A percentile compares a stretch with the other conserved stretches of the same genome.
These are phyloP conservation scores for Lachancea dasiensis DNA, from an alignment of 805 yeast species.

Conservation along the genomic window DNA sequence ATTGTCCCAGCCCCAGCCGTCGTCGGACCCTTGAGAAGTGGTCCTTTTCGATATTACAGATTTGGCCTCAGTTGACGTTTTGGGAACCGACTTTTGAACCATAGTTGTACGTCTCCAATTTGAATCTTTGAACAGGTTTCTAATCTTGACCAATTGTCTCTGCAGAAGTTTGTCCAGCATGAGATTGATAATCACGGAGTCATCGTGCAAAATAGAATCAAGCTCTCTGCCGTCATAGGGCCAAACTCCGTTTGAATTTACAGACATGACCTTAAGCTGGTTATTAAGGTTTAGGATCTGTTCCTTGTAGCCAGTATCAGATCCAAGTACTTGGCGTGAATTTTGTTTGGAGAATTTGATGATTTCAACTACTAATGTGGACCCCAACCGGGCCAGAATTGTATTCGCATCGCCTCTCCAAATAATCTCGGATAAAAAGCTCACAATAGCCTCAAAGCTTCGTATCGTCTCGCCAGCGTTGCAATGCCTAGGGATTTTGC, in stretches of 20 bases:
- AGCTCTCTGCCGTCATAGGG: conserved; percentile 16
- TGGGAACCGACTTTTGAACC: not conserved
- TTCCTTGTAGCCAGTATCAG: conserved; percentile 9
- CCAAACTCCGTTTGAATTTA: conserved; percentile 11
- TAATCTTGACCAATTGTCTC: conserved; percentile 13
- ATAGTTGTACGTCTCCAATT: conserved; percentile 7
- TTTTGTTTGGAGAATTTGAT: conserved; percentile 19
- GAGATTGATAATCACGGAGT: conserved; percentile 20
- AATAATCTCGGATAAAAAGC: not conserved
- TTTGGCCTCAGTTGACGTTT: not conserved
- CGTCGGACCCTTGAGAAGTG: conserved; percentile 6
- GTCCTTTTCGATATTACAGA: not conserved
- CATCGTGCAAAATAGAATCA: conserved; percentile 17
- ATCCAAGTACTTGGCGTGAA: conserved; percentile 16
- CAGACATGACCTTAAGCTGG: conserved; percentile 12
- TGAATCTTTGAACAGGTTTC: conserved; percentile 14
- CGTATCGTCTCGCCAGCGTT: not conserved
- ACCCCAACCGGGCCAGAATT: conserved; percentile 13
- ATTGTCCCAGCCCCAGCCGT: conserved; percentile 25
- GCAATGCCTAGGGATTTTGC: not conserved
- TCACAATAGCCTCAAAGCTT: not conserved
- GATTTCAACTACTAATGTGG: conserved; percentile 20
- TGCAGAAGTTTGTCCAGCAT: conserved; percentile 24
- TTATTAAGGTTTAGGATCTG: conserved; percentile 11
- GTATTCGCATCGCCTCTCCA: not conserved